Evolutionary conservation across 2,329 filamentous ascomycete species (phyloP).

Genomic region (Botrytis porri): DNA sequence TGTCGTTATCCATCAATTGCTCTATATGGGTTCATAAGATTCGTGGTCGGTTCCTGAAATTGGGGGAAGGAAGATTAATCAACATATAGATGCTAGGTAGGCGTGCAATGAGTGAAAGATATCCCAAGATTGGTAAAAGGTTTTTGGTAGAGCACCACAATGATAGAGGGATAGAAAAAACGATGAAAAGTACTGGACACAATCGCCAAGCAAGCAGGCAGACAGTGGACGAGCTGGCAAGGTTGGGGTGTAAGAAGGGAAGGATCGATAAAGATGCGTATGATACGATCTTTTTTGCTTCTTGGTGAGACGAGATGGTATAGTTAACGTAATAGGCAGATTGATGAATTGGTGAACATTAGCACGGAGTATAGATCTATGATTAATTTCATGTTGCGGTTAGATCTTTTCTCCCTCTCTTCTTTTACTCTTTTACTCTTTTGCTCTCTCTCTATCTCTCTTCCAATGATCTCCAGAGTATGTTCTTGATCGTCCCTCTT

Average conservation of each 20-base stretch:
- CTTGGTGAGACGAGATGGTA: not conserved
- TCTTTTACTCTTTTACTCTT: not conserved
- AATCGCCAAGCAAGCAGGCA: slow-evolving; percentile 6
- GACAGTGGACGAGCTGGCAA: not conserved
- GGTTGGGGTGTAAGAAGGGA: not conserved
- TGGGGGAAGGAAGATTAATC: not conserved
- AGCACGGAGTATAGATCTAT: not conserved
- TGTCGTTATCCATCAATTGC: slow-evolving; percentile 12
- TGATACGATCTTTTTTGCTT: not conserved
- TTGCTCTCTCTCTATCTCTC: not conserved
- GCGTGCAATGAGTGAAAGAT: not conserved
- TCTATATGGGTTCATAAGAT: not conserved
- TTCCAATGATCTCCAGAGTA: not conserved
- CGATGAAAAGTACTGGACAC: not conserved
- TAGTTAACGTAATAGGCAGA: not conserved
- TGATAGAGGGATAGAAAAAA: not conserved
- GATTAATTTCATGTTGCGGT: not conserved
- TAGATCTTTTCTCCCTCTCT: not conserved
- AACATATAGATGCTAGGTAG: not conserved
- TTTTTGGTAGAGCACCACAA: not conserved
- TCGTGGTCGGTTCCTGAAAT: not conserved
- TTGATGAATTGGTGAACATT: not conserved
- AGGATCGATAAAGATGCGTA: not conserved
- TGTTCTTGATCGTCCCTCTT: not conserved
- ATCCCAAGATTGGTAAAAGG: not conserved